Base-by-base conservation (phyloP, 2,329 filamentous ascomycete species). In the Claviceps africana region DNA sequence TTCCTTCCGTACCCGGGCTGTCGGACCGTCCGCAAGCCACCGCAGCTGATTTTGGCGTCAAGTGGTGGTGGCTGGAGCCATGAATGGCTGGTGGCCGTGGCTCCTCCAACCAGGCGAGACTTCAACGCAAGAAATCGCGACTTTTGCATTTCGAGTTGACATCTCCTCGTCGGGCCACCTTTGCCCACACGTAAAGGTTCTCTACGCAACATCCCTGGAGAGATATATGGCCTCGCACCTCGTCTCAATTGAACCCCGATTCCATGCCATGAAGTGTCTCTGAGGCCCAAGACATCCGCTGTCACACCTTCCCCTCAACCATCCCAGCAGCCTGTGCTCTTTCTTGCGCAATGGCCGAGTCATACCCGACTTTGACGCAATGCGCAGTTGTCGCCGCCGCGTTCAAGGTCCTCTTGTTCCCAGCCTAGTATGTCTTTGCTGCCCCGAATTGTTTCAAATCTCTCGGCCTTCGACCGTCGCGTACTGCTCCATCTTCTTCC, bases 401-500 rank as follows among this genome's bases (percentile, higher is more conserved):
- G 35, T 81, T 97, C 67, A 97, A 97, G 72, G 75, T 96, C 56
- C 81, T 97, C 54, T 77, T 97, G 53, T 93, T 95, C 69, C 91
- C 91, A 31, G 86, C 91, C 60, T 97, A 97, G 90, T 95, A 77
- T 66, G 86, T 79, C 43, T 43, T 42, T n/a, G 22, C 13, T 43
- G 22, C 25, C 13, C 31, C 31, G 31, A 33, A 33, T 33, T 33
- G 31, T 10, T 33, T 11, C 31, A 7, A 11, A 11, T 15, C 17
- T 17, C 6, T 11, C 9, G 31, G 5, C 17, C 15, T 11, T 15
- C 22, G 3, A 22, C 21, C 13, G 6, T 7, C 22, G 8, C 9
- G 33, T 37, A 17, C 28, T 25, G 17, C 31, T 45, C 51, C 33
- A 28, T 45, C 8, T 35, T 37, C 17, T 25, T 47, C 37, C 44